phyloP scores from a whole-genome alignment of 169 alveolate species.

The Eimeria tenella region DNA sequence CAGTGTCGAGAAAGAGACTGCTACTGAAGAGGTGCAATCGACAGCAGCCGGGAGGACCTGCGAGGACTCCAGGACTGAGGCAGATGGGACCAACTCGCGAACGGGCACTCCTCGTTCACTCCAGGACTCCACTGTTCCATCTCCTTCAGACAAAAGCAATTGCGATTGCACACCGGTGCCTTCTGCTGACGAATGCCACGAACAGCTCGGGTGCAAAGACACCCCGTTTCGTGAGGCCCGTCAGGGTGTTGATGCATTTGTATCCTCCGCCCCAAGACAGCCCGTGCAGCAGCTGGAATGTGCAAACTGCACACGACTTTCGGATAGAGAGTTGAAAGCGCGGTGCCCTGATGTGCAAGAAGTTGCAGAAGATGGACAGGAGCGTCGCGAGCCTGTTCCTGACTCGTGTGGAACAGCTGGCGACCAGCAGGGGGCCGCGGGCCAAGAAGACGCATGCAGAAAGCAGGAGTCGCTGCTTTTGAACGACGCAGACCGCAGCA shows the following conservation, averaged over 20 bases:
- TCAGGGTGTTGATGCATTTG: conserved; percentile 24
- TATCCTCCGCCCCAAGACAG: conserved; percentile 3
- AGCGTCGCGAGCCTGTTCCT: not conserved
- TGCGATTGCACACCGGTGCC: not conserved
- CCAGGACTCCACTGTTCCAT: not conserved
- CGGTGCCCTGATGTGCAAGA: not conserved
- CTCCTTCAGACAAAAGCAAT: not conserved
- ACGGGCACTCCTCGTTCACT: not conserved
- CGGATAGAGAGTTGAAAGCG: not conserved
- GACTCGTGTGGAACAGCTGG: not conserved
- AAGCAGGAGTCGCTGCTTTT: conserved; percentile 1
- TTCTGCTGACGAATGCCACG: conserved; percentile 35
- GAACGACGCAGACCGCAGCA: conserved; percentile 28
- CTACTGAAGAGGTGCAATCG: not conserved
- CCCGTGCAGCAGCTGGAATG: conserved; percentile 12
- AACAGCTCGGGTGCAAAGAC: conserved; percentile 65
- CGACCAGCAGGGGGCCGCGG: not conserved
- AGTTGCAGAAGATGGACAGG: not conserved
- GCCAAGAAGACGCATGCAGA: not conserved
- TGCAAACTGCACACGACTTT: not conserved
- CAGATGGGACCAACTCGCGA: not conserved
- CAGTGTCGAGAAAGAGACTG: not conserved
- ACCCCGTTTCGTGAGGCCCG: conserved; percentile 12
- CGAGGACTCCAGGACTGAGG: not conserved
- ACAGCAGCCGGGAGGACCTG: not conserved